A percentile compares a stretch with the other conserved stretches of the same genome.
These are phyloP conservation scores for Hypoxylon crocopeplum DNA, from an alignment of 495 filamentous ascomycete species.

Conservation along the genomic window DNA sequence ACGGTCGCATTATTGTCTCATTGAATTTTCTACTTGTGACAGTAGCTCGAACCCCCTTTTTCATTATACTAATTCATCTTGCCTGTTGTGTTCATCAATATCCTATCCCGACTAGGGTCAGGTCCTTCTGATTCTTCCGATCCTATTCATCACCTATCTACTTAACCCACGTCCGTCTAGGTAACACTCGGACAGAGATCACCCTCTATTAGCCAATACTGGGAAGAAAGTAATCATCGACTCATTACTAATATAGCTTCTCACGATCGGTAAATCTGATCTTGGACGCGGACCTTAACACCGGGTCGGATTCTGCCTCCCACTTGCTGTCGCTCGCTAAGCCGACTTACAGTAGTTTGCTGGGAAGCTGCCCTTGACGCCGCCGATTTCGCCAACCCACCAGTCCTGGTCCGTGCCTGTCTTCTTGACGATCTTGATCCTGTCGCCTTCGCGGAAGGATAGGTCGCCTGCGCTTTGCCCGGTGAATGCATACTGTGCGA, in stretches of 20 bases:
- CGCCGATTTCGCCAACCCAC: constrained; percentile 90
- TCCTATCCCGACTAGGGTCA: background rate
- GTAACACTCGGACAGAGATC: too few relatives aligned
- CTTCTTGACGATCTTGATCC: constrained; percentile 82
- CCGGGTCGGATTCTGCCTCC: background rate
- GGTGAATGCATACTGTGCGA: constrained; percentile 80
- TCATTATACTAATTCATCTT: too few relatives aligned
- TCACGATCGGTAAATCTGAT: background rate
- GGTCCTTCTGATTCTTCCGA: background rate
- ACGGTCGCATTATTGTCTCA: too few relatives aligned
- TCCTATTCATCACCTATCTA: background rate
- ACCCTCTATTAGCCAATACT: background rate
- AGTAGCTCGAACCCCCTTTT: too few relatives aligned
- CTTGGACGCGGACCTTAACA: background rate
- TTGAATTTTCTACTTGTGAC: too few relatives aligned
- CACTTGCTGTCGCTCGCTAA: constrained; percentile 6
- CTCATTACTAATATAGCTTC: background rate
- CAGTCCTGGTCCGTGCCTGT: constrained; percentile 90
- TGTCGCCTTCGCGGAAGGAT: constrained; percentile 81
- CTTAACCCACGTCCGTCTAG: too few relatives aligned
- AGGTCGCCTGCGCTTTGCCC: constrained; percentile 78
- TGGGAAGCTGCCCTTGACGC: constrained; percentile 79
- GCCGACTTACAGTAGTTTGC: constrained; percentile 78
- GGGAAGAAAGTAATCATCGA: background rate
- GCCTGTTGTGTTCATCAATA: background rate